Percentiles rank a stretch among this genome's conserved stretches.
Evolutionary conservation across 1,284 basidiomycete genomes (phyloP).

Genomic region (Irpex rosettiformis): DNA sequence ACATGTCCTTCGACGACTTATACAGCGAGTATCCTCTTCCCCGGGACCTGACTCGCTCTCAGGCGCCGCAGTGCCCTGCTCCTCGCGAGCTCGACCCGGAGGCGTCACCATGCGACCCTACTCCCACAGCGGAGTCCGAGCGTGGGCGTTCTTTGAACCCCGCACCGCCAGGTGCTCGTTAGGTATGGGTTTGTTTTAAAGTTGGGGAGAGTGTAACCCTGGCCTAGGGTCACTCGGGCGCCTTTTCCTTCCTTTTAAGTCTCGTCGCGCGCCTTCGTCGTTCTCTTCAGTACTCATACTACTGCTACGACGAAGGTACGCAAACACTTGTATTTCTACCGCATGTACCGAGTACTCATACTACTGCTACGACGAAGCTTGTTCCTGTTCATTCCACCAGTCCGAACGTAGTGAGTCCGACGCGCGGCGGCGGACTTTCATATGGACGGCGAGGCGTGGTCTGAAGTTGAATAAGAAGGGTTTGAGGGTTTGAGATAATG

Average conservation of each 20-base stretch:
- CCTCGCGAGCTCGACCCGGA: background rate
- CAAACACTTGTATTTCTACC: background rate
- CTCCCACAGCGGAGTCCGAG: background rate
- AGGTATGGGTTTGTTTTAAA: background rate
- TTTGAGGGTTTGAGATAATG: background rate
- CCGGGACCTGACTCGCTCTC: too few relatives aligned
- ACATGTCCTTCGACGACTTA: too few relatives aligned
- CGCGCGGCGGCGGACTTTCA: too few relatives aligned
- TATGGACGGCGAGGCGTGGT: background rate
- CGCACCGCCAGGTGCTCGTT: background rate
- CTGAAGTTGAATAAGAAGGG: background rate
- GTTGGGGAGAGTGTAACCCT: constrained; percentile 2
- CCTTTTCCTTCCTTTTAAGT: background rate
- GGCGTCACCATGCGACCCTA: background rate
- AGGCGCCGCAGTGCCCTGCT: background rate
- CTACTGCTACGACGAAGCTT: background rate
- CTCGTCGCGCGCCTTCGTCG: background rate
- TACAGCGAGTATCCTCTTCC: too few relatives aligned
- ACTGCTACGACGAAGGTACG: background rate
- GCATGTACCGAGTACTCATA: background rate
- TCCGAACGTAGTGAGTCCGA: too few relatives aligned
- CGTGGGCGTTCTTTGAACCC: background rate
- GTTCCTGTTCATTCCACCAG: background rate
- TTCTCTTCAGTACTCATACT: background rate
- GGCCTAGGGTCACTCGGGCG: background rate